phyloP scores from a whole-genome alignment of 371 early-diverging fungal species.

The Mucor irregularis region DNA sequence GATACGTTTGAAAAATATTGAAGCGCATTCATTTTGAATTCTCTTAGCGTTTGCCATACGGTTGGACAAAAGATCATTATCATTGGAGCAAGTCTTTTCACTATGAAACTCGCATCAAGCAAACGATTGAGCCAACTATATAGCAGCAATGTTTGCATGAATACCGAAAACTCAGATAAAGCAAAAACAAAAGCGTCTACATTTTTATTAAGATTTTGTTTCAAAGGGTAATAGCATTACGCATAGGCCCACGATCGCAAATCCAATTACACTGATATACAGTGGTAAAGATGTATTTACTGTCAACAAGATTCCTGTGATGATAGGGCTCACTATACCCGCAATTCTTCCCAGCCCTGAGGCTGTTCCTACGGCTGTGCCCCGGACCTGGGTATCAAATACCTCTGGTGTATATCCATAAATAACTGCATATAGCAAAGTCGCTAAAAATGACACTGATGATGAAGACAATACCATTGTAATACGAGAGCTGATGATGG shows the following conservation, averaged over 20 bases:
- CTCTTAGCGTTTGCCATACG: no score
- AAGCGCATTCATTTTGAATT: no score
- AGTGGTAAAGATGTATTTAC: slow-evolving; percentile 63
- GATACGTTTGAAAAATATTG: no score
- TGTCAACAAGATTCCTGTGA: slow-evolving; percentile 67
- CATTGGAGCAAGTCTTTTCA: no score
- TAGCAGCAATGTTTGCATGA: no score
- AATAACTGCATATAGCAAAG: slow-evolving; percentile 80
- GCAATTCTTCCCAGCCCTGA: slow-evolving; percentile 77
- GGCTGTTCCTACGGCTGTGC: slow-evolving; percentile 81
- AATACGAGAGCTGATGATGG: slow-evolving; percentile 46
- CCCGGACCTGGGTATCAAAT: slow-evolving; percentile 75
- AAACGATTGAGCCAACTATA: no score
- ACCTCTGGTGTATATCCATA: slow-evolving; percentile 92
- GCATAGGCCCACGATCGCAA: slow-evolving; percentile 60
- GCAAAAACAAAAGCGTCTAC: not conserved
- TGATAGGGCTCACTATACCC: slow-evolving; percentile 75
- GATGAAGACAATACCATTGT: slow-evolving; percentile 69
- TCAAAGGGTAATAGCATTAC: slow-evolving; percentile 73
- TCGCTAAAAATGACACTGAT: slow-evolving; percentile 68
- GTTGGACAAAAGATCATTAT: no score
- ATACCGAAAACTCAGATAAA: no score
- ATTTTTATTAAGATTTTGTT: slow-evolving; percentile 36
- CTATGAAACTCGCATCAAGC: no score
- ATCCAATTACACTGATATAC: slow-evolving; percentile 65